These are phyloP conservation scores for Didymosphaeria variabile DNA, from an alignment of 2,329 filamentous ascomycete species.

Conservation along the genomic window DNA sequence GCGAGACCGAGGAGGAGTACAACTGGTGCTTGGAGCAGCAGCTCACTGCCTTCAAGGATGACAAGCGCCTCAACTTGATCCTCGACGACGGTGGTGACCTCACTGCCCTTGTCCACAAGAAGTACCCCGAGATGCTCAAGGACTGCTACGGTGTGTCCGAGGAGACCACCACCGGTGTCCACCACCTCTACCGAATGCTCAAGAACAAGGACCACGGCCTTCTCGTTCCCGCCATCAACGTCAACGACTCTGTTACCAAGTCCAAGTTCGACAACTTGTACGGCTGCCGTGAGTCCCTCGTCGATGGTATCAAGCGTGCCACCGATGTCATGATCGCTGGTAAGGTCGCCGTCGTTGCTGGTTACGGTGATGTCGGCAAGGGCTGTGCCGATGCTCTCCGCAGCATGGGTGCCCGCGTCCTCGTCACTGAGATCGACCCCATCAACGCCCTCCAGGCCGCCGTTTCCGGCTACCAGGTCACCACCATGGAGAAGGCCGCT, in stretches of 20 bases:
- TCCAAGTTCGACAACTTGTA: conserved; percentile 99
- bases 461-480: conserved; percentile 96
- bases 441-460: conserved; percentile 99
- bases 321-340: conserved; percentile 99
- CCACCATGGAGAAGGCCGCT: conserved; percentile 97
- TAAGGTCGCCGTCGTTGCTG: conserved; percentile 97
- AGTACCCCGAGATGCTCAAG: conserved; percentile 98
- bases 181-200: conserved; percentile 99
- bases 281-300: conserved; percentile 97
- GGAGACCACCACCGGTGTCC: conserved; percentile 99
- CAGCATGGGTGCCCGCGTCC: conserved; percentile 95
- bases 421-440: conserved; percentile 96
- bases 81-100: conserved; percentile 98
- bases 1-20: conserved; percentile 99
- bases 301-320: conserved; percentile 99
- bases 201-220: conserved; percentile 74
- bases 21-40: conserved; percentile 99
- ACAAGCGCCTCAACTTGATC: conserved; percentile 97
- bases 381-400: conserved; percentile 95
- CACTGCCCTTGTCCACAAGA: conserved; percentile 93
- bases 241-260: conserved; percentile 99
- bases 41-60: conserved; percentile 94
- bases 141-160: conserved; percentile 98
- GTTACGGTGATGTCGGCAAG: conserved; percentile 99
- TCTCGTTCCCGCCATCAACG: conserved; percentile 93